Conservation (phyloP, 164 flowering plant genomes). For the Cinnamomum micranthum region DNA sequence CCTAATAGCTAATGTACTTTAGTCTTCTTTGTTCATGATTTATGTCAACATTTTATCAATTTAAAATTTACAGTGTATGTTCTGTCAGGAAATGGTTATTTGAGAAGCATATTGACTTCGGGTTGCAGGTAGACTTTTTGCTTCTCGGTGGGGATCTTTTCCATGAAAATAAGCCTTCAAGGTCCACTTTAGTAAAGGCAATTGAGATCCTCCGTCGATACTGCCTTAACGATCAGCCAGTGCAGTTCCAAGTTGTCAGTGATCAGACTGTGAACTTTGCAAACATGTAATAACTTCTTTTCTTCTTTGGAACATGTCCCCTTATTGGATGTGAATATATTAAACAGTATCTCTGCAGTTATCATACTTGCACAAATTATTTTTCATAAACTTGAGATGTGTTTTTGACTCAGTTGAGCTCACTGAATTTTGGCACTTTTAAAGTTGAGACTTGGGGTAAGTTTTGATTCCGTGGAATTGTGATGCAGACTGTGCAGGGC, state of each 20-base stretch:
- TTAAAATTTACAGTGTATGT: too few relatives aligned
- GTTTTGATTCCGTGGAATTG: too few relatives aligned
- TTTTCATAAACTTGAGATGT: too few relatives aligned
- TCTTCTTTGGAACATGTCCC: background rate
- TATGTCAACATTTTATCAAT: background rate
- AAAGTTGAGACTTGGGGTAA: too few relatives aligned
- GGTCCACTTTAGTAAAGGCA: conserved; percentile 80
- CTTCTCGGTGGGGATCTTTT: conserved; percentile 99
- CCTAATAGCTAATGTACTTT: background rate
- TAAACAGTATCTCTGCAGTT: background rate
- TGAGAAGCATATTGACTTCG: conserved; percentile 13
- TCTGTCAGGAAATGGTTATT: conserved; percentile 1
- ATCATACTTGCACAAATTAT: background rate
- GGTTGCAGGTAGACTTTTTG: conserved; percentile 75
- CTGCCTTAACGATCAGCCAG: conserved; percentile 85
- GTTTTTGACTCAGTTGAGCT: too few relatives aligned
- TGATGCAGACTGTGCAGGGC: too few relatives aligned
- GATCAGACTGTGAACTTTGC: conserved; percentile 92
- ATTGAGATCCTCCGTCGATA: conserved; percentile 92
- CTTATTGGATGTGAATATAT: background rate
- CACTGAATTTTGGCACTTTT: too few relatives aligned
- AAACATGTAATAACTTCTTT: conserved; percentile 46
- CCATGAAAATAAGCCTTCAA: conserved; percentile 98
- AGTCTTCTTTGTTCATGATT: background rate
- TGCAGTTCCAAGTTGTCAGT: conserved; percentile 97